These are phyloP conservation scores for Yamadazyma scolyti DNA, from an alignment of 805 yeast species.

Conservation along the genomic window DNA sequence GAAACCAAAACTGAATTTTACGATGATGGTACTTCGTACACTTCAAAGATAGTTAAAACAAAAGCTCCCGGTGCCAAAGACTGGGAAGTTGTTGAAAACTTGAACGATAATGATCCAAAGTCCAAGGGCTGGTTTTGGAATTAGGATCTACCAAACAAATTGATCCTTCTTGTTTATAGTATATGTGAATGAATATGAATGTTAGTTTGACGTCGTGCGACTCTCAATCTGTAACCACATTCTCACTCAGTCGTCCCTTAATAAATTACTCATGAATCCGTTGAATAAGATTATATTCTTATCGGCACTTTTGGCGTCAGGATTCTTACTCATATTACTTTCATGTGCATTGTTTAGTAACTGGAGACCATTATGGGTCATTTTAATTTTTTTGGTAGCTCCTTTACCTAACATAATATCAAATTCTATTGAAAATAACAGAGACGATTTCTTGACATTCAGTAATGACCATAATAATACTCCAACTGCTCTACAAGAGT, in stretches of 20 bases:
- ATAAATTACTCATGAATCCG: slow-evolving; percentile 38
- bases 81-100: slow-evolving; percentile 28
- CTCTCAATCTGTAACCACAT: no score
- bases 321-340: slow-evolving; percentile 39
- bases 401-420: slow-evolving; percentile 43
- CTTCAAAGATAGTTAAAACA: slow-evolving; percentile 25
- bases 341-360: slow-evolving; percentile 44
- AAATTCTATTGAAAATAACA: slow-evolving; percentile 30
- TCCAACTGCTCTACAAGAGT: slow-evolving; percentile 36
- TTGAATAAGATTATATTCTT: slow-evolving; percentile 44
- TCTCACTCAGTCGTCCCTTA: no score
- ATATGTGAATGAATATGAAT: no score
- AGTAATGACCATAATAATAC: slow-evolving; percentile 36
- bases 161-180: slow-evolving; percentile 3
- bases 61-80: slow-evolving; percentile 30
- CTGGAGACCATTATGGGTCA: slow-evolving; percentile 41
- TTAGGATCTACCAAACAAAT: no score
- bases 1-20: slow-evolving; percentile 32
- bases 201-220: no score
- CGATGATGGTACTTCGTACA: slow-evolving; percentile 33
- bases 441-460: slow-evolving; percentile 43
- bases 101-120: slow-evolving; percentile 15
- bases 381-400: slow-evolving; percentile 38
- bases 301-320: slow-evolving; percentile 43
- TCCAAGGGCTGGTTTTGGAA: slow-evolving; percentile 24